Evolutionary conservation across 371 early-diverging fungal genomes (phyloP), one percentile per base, ranked within the genome.

Genomic region (Basidiobolus meristosporus): DNA sequence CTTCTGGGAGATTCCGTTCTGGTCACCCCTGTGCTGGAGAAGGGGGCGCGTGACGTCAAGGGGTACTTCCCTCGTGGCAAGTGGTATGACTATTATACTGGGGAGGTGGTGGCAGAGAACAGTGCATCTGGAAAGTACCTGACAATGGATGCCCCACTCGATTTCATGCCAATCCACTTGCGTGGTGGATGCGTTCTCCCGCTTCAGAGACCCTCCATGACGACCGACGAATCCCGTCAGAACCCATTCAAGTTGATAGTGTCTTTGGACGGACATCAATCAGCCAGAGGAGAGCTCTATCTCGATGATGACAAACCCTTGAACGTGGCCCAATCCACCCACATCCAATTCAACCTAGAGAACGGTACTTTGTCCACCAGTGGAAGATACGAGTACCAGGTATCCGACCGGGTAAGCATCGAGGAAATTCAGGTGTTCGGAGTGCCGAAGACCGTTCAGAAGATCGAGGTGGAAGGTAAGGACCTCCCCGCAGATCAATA

Each of bases 1-100:
- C 44, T 77, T 49, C 44, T 76, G 28, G 77, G 77, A 1, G 42
- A 57, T 14, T 46, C 55, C 0, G 31, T 82, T 28, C 43, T 77
- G 55, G 57, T 76, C 12, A 54, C 59, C 1, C 78, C 76, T 0
- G 70, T 59, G 3, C 51, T 68, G 15, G 43, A 45, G 2, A 39
- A 47, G 37, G 53, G 61, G 1, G 50, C 45, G 7, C 42, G 48
- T n/a, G 48, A 44, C 2, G 70, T 72, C 10, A 46, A 54, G 12
- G 66, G 59, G 0, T 56, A 60, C 39, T 62, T 72, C 47, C 70
- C 72, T 1, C 38, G 37, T 0, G 67, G 63, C 2, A 29, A 47
- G 1, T 69, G 68, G 68, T 69, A 66, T 43, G 59, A 69, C 54
- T 57, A 55, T 40, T 52, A 45, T 44, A 41, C 46, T n/a, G n/a